Conservation (phyloP, 2,329 filamentous ascomycete genomes). For the Aureobasidium subglaciale region DNA sequence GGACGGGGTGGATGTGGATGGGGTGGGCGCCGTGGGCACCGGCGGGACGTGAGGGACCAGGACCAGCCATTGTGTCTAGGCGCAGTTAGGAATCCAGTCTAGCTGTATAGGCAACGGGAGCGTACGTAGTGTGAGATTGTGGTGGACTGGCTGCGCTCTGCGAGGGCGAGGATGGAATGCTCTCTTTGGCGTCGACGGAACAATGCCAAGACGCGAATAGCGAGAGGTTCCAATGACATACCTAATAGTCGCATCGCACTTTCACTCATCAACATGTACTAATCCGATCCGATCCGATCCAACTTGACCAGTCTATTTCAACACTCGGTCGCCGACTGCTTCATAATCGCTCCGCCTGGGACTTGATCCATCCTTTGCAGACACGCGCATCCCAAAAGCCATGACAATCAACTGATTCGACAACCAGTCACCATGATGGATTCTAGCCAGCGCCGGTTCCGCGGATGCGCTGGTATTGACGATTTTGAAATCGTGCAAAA, state of each 20-base stretch:
- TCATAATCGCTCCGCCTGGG: too few relatives aligned
- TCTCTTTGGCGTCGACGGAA: neutral
- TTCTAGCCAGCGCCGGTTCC: constrained; percentile 54
- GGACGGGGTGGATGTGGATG: constrained; percentile 52
- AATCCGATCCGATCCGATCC: too few relatives aligned
- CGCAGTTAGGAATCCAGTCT: neutral
- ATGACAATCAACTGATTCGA: neutral
- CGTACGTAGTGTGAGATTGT: neutral
- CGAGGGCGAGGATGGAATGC: neutral
- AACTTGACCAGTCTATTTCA: too few relatives aligned
- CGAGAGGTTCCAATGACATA: too few relatives aligned
- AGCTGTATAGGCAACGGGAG: neutral
- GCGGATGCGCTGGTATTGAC: constrained; percentile 74
- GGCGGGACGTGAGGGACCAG: constrained; percentile 18
- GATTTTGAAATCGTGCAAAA: constrained; percentile 73
- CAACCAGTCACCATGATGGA: constrained; percentile 31
- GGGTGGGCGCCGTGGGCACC: constrained; percentile 42
- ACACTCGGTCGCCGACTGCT: too few relatives aligned
- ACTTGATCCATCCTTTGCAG: neutral
- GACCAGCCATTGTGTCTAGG: constrained; percentile 12
- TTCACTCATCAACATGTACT: too few relatives aligned
- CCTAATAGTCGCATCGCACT: too few relatives aligned
- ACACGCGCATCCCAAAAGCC: neutral
- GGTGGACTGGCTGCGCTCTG: neutral
- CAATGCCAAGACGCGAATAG: neutral